A percentile compares a stretch with the other conserved stretches of the same genome.
Conservation (phyloP, 257 asterid genomes). For the Echium plantagineum region DNA sequence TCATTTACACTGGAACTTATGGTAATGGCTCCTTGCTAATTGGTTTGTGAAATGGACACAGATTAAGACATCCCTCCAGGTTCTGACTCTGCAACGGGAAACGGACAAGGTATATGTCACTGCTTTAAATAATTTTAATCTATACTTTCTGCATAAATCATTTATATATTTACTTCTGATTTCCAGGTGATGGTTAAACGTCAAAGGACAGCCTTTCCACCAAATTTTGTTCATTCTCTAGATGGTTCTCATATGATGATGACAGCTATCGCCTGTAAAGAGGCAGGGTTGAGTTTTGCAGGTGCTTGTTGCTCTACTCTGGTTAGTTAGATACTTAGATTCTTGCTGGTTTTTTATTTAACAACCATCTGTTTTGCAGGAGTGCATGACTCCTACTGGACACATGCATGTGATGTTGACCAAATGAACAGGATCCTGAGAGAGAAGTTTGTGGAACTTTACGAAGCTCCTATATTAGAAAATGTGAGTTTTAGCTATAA, state of each 20-base stretch:
- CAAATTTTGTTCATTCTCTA: constrained; percentile 93
- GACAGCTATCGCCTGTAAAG: constrained; percentile 92
- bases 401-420: constrained; percentile 94
- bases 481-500: constrained; percentile 38
- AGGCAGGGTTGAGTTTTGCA: constrained; percentile 83
- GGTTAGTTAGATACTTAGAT: constrained; percentile 1
- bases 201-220: constrained; percentile 90
- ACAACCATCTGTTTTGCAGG: constrained; percentile 34
- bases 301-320: constrained; percentile 26
- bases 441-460: constrained; percentile 90
- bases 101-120: constrained; percentile 62
- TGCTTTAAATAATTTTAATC: background rate
- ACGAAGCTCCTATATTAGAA: constrained; percentile 78
- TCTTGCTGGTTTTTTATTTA: background rate
- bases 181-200: constrained; percentile 78
- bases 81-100: constrained; percentile 76
- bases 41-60: constrained; percentile 32
- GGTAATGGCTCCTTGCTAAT: constrained; percentile 1
- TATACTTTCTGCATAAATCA: background rate
- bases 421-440: constrained; percentile 75
- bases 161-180: background rate
- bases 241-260: constrained; percentile 99
- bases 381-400: constrained; percentile 98
- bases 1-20: background rate
- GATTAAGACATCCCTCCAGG: constrained; percentile 95